Evolutionary conservation across 1,284 basidiomycete genomes (phyloP).

Genomic region (Heterobasidion occidentale): DNA sequence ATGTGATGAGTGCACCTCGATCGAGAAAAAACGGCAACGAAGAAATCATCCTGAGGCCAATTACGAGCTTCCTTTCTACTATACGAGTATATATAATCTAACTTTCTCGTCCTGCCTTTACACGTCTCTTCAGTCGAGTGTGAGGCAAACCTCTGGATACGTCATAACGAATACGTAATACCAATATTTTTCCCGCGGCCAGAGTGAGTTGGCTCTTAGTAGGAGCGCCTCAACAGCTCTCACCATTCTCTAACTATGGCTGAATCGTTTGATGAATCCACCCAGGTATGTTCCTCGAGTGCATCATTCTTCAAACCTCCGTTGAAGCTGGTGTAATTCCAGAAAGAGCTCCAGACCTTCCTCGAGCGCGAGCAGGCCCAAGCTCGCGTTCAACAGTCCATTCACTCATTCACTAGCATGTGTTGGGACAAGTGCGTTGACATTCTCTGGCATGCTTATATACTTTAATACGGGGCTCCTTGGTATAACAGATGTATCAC

Average conservation of each 20-base stretch:
- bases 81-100: too few relatives aligned
- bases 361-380: conserved; percentile 86
- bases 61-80: too few relatives aligned
- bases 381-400: conserved; percentile 66
- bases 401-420: conserved; percentile 66
- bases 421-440: conserved; percentile 84
- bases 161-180: neutral
- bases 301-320: neutral
- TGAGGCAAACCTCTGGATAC: too few relatives aligned
- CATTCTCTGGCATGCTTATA: conserved; percentile 8
- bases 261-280: conserved; percentile 72
- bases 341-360: conserved; percentile 85
- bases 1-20: too few relatives aligned
- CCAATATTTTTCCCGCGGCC: neutral
- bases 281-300: conserved; percentile 45
- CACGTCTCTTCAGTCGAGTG: too few relatives aligned
- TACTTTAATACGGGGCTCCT: neutral
- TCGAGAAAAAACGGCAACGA: too few relatives aligned
- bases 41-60: too few relatives aligned
- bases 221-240: neutral
- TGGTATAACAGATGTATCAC: conserved; percentile 67
- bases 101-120: too few relatives aligned
- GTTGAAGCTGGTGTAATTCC: conserved; percentile 7
- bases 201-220: neutral
- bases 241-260: conserved; percentile 27